These are phyloP conservation scores for Hymenoscyphus scutula DNA, from an alignment of 2,329 filamentous ascomycete genomes.

Conservation along the genomic window DNA sequence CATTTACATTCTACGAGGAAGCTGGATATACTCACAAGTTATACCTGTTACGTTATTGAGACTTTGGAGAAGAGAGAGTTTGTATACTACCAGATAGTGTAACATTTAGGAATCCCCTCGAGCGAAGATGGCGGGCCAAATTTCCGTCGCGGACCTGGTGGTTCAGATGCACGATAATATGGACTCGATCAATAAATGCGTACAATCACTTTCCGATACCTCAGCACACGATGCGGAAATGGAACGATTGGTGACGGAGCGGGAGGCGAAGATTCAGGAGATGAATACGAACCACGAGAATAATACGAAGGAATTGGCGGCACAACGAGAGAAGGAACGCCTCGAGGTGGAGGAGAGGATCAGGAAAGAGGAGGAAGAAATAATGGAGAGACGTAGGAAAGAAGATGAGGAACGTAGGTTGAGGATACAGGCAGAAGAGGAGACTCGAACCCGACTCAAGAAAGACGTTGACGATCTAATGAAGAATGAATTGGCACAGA, in stretches of 20 bases:
- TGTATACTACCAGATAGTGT: slow-evolving; percentile 6
- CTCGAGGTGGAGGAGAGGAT: slow-evolving; percentile 20
- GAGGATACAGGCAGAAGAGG: slow-evolving; percentile 17
- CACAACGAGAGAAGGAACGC: slow-evolving; percentile 21
- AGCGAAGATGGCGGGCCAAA: slow-evolving; percentile 10
- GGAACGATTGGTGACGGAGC: slow-evolving; percentile 23
- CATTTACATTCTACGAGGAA: not conserved
- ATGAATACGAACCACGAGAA: slow-evolving; percentile 24
- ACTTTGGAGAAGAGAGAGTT: not conserved
- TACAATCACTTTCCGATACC: slow-evolving; percentile 27
- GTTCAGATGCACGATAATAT: slow-evolving; percentile 32
- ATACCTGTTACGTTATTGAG: not conserved
- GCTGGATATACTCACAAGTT: not conserved
- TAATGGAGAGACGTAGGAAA: slow-evolving; percentile 21
- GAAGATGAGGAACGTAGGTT: slow-evolving; percentile 22
- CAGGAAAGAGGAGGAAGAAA: slow-evolving; percentile 22
- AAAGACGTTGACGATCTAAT: slow-evolving; percentile 26
- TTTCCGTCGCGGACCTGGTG: slow-evolving; percentile 27
- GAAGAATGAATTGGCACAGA: slow-evolving; percentile 21
- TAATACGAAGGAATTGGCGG: slow-evolving; percentile 15
- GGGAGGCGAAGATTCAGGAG: slow-evolving; percentile 26
- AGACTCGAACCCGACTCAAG: slow-evolving; percentile 14
- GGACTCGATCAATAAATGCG: slow-evolving; percentile 28
- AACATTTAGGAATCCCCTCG: slow-evolving; percentile 7
- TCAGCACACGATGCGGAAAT: slow-evolving; percentile 29